Conservation (phyloP, 164 flowering plant genomes). For the Paratinospora sagittata region DNA sequence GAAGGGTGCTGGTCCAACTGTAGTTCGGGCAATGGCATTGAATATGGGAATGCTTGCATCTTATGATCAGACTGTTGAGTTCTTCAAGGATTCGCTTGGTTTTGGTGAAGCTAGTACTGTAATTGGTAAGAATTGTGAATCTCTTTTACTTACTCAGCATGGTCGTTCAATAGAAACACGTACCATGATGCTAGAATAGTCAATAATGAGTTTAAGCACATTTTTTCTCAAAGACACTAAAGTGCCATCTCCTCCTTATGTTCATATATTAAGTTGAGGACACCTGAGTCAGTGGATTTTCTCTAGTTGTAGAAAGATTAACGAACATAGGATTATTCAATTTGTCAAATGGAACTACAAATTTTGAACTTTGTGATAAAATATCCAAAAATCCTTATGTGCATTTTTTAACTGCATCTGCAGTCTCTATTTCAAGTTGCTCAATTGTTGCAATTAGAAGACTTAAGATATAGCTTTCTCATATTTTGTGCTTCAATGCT, state of each 20-base stretch:
- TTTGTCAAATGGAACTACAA: background rate
- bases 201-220: too few relatives aligned
- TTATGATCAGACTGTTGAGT: constrained; percentile 88
- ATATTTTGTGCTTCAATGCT: background rate
- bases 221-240: too few relatives aligned
- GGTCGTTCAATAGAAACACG: background rate
- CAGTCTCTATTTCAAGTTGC: background rate
- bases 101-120: constrained; percentile 73
- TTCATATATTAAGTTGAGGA: too few relatives aligned
- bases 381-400: background rate
- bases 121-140: constrained; percentile 43
- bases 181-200: too few relatives aligned
- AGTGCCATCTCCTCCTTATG: too few relatives aligned
- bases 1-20: constrained; percentile 98
- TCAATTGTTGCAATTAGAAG: background rate
- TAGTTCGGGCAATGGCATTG: constrained; percentile 91
- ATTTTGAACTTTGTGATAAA: background rate
- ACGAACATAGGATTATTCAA: too few relatives aligned
- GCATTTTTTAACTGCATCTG: background rate
- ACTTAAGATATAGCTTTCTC: background rate
- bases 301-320: too few relatives aligned
- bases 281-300: too few relatives aligned
- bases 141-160: background rate
- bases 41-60: constrained; percentile 99
- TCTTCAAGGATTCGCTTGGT: constrained; percentile 70